These are phyloP conservation scores for Hypoxylon sp. DNA, from an alignment of 2,329 filamentous ascomycete genomes.

Conservation along the genomic window DNA sequence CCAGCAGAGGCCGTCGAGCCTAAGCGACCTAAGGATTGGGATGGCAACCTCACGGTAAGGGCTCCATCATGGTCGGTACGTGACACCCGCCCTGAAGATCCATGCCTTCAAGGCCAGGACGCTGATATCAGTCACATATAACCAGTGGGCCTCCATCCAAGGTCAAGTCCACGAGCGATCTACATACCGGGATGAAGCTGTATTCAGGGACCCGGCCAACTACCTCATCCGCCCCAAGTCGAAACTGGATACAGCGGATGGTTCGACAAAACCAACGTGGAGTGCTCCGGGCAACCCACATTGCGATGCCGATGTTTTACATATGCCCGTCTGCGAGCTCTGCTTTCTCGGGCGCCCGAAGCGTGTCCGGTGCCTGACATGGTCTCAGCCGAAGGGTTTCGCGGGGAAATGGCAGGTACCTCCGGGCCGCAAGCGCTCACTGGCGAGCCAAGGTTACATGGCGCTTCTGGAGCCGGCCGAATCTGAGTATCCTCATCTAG, in stretches of 20 bases:
- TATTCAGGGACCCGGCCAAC: conserved; percentile 21
- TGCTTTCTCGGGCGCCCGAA: conserved; percentile 33
- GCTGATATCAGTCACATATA: not conserved
- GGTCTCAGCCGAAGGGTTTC: not conserved
- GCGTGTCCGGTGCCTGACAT: conserved; percentile 13
- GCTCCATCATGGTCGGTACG: conserved; percentile 39
- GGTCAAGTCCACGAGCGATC: conserved; percentile 16
- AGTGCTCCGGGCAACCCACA: conserved; percentile 9
- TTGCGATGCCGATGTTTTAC: conserved; percentile 31
- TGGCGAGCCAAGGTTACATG: conserved; percentile 15
- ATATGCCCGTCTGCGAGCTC: conserved; percentile 35
- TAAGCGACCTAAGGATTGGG: conserved; percentile 2
- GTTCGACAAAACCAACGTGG: conserved; percentile 16
- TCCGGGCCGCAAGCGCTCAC: not conserved
- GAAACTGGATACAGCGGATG: not conserved
- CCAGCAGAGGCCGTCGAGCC: conserved; percentile 5
- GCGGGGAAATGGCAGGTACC: not conserved
- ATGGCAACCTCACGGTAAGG: conserved; percentile 9
- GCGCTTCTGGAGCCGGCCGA: conserved; percentile 7
- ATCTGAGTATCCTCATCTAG: not conserved
- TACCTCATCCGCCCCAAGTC: conserved; percentile 29
- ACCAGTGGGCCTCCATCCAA: conserved; percentile 34
- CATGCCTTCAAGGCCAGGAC: not conserved
- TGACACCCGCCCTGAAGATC: not conserved
- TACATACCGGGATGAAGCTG: conserved; percentile 2